Evolutionary conservation across 2,329 filamentous ascomycete species (phyloP), one percentile per base, ranked within the genome.

Genomic region (Monilinia laxa): DNA sequence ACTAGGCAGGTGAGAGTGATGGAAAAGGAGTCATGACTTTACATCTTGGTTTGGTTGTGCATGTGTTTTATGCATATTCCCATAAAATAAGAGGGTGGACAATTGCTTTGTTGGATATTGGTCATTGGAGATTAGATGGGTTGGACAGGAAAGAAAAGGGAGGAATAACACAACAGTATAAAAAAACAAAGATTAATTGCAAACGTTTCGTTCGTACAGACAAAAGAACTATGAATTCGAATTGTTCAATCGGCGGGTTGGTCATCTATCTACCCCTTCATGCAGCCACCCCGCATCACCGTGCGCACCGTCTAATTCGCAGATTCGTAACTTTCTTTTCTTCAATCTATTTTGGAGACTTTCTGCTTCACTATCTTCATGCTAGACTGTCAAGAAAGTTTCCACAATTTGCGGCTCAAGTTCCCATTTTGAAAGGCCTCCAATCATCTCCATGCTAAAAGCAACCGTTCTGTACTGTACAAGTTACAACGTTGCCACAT

Each of bases 231-330:
- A 31, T 28, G 25, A 14, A 14, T 42, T 28, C 20, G 25, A 14
- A 14, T 42, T 28, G 28, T 28, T 28, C 28, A 28, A 28, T 28
- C 28, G 28, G 28, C 28, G 28, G 23, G 20, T 35, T 20, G 31
- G n/a, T 14, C 25, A 25, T 57, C 54, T 18, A 57, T 14, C 35
- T 28, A 28, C 51, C 38, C 31, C 49, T 52, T 55, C 25, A 64
- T 64, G 60, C 51, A 64, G 51, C 52, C 51, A 64, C 62, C 62
- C 62, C 62, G 62, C 62, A 53, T 25, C 49, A 25, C 25, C 42
- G 6, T 45, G 42, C 56, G 14, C 10, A 20, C 28, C 28, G 28
- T 28, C 28, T 28, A 28, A 28, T 28, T 28, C 4, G 28, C 28
- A 28, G 11, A 31, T 53, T 53, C 6, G 11, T 20, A 42, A 57